Evolutionary conservation across 805 yeast species (phyloP), one percentile per base, ranked within the genome.

Genomic region (Starmera quercuum): DNA sequence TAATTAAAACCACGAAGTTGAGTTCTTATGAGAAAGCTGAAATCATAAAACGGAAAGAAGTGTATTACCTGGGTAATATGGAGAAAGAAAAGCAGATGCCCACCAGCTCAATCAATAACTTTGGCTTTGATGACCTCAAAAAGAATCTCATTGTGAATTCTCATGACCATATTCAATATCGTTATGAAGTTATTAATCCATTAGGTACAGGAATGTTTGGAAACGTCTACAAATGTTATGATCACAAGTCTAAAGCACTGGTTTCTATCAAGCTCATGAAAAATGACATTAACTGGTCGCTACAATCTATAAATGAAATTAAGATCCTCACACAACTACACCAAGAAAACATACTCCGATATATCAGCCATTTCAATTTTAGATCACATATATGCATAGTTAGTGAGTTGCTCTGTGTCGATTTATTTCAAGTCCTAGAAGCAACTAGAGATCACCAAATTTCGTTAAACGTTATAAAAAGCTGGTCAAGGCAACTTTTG

Each of bases 191-290:
- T 4, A 33, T 71, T 15, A 54, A 63, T 2, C 54, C 64, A 2
- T 63, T 85, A 9, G 95, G 95, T 0, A 73, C 70, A 32, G 95
- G 95, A 7, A 76, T 88, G 28, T 85, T 85, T 61, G 95, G 95
- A 0, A 75, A 74, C 33, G 95, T 86, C 2, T 60, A 82, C 6
- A 64, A 71, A 36, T 80, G 87, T 39, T 53, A 58, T 16, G 95
- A 86, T 57, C 83, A 80, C 49, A 78, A 78, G 47, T 58, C 58
- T 5, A 67, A 73, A 6, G 59, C 59, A 18, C 35, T 64, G 9
- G 81, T 78, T n/a, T 94, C 95, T 0, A 63, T 86, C 15, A 85
- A 85, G 48, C 72, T 85, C 23, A 78, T 86, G 41, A 77, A 82
- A 38, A 83, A 81, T 53, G 78, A 83, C 33, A 66, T 77, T 37